Conservation (phyloP, 2,329 filamentous ascomycete species). For the Fusarium sp. region DNA sequence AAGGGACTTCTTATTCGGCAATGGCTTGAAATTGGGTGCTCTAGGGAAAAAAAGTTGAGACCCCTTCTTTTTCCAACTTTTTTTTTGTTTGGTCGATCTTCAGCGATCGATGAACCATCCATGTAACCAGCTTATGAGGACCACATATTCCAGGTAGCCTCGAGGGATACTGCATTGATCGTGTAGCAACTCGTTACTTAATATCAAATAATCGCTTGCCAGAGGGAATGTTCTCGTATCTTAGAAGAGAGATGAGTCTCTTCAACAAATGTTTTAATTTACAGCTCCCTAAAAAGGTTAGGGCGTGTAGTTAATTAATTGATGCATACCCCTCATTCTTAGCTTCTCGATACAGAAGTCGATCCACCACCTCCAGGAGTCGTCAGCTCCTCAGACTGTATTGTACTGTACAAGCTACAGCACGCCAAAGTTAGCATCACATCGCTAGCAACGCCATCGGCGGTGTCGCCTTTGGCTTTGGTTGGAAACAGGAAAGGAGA, state of each 20-base stretch:
- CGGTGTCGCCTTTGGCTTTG: slow-evolving; percentile 24
- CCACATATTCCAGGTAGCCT: not conserved
- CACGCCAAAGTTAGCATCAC: slow-evolving; percentile 33
- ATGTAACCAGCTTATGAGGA: not conserved
- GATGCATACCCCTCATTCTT: slow-evolving; percentile 24
- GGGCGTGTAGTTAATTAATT: slow-evolving; percentile 34
- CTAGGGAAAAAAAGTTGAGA: slow-evolving; percentile 13
- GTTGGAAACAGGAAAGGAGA: slow-evolving; percentile 24
- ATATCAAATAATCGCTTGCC: not conserved
- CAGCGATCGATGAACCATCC: slow-evolving; percentile 11
- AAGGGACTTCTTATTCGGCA: slow-evolving; percentile 34
- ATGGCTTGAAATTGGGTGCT: slow-evolving; percentile 28
- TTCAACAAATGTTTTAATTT: slow-evolving; percentile 15
- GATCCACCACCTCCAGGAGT: not conserved
- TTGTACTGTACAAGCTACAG: slow-evolving; percentile 25
- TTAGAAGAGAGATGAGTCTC: slow-evolving; percentile 11
- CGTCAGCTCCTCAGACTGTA: slow-evolving; percentile 8
- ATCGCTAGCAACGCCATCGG: slow-evolving; percentile 7
- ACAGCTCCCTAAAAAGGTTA: slow-evolving; percentile 5
- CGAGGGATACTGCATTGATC: not conserved
- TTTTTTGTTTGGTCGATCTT: slow-evolving; percentile 7
- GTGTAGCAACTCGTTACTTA: not conserved
- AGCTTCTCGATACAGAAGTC: slow-evolving; percentile 1
- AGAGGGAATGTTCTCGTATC: slow-evolving; percentile 6
- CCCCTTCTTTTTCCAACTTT: slow-evolving; percentile 35